A percentile compares a stretch with the other conserved stretches of the same genome.
Evolutionary conservation across 1,284 basidiomycete genomes (phyloP).

Genomic region (Chondrostereum purpureum): DNA sequence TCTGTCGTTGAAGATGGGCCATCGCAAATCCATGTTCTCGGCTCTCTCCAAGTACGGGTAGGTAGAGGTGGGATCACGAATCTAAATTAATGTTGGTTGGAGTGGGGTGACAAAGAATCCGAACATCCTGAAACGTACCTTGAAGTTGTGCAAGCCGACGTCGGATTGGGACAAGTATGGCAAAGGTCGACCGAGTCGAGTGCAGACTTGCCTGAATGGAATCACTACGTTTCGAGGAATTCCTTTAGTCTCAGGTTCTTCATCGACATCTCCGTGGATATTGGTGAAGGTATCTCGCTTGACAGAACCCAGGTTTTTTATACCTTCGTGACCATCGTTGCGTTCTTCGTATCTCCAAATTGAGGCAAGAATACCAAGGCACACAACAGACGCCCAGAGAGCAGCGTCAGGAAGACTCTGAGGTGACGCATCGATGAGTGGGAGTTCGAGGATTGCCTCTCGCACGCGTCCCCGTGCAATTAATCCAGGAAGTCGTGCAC

Average conservation of each 20-base stretch:
- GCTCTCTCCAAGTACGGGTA: constrained; percentile 9
- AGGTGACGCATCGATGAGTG: constrained; percentile 6
- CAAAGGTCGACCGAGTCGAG: constrained; percentile 9
- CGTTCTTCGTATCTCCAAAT: constrained; percentile 12
- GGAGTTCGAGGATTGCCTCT: constrained; percentile 10
- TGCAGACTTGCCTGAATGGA: constrained; percentile 9
- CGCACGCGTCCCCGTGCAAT: constrained; percentile 11
- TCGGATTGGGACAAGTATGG: constrained; percentile 12
- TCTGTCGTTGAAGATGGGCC: constrained; percentile 12
- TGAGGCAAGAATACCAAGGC: constrained; percentile 11
- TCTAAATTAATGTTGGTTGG: constrained; percentile 2
- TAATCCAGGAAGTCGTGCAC: constrained; percentile 8
- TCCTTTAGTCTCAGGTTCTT: constrained; percentile 13
- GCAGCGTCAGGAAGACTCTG: constrained; percentile 9
- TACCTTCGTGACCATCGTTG: constrained; percentile 12
- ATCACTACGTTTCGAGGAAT: constrained; percentile 10
- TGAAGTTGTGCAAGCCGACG: constrained; percentile 12
- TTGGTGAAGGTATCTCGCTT: constrained; percentile 7
- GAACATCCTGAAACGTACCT: constrained; percentile 5
- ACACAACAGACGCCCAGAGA: constrained; percentile 11
- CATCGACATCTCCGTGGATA: constrained; percentile 11
- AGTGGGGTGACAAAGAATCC: background rate
- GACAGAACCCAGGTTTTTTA: constrained; percentile 1
- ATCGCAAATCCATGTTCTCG: constrained; percentile 12
- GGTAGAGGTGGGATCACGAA: constrained; percentile 10